Evolutionary conservation across 2,329 filamentous ascomycete species (phyloP).

Genomic region (Aspergillus transmontanensis): DNA sequence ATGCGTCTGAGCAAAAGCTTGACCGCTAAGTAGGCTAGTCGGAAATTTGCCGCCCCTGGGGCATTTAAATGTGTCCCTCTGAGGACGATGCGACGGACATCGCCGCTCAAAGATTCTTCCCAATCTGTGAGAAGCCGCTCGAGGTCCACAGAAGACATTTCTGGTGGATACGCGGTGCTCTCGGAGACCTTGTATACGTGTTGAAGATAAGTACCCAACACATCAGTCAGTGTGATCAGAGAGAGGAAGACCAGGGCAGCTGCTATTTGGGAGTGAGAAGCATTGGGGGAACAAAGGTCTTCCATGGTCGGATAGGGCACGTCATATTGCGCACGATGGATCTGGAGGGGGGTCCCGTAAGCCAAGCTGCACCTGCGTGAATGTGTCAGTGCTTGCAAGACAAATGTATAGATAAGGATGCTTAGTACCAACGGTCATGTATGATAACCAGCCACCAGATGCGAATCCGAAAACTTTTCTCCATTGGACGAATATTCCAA

Average conservation of each 20-base stretch:
- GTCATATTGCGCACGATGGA: constrained; percentile 51
- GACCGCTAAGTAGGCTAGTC: constrained; percentile 54
- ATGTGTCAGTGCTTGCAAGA: background rate
- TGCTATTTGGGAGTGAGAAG: constrained; percentile 17
- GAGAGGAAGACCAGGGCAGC: constrained; percentile 49
- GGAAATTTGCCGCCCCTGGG: constrained; percentile 55
- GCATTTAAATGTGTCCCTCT: constrained; percentile 46
- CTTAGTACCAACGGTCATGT: constrained; percentile 56
- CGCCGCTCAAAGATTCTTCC: constrained; percentile 46
- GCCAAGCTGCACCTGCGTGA: constrained; percentile 52
- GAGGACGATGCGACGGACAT: constrained; percentile 45
- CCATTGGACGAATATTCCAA: constrained; percentile 56
- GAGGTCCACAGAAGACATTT: constrained; percentile 30
- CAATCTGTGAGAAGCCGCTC: constrained; percentile 48
- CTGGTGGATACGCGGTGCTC: constrained; percentile 18
- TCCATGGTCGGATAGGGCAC: constrained; percentile 48
- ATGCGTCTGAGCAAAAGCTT: constrained; percentile 53
- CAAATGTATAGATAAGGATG: background rate
- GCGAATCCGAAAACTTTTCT: constrained; percentile 56
- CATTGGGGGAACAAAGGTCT: constrained; percentile 30
- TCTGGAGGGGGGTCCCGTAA: constrained; percentile 56
- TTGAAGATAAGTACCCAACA: constrained; percentile 41
- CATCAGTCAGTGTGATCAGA: constrained; percentile 49
- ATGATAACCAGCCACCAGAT: constrained; percentile 61
- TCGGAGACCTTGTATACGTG: constrained; percentile 37